Evolutionary conservation across 768 basidiomycete species (phyloP).

Genomic region (Collybiopsis confluens): DNA sequence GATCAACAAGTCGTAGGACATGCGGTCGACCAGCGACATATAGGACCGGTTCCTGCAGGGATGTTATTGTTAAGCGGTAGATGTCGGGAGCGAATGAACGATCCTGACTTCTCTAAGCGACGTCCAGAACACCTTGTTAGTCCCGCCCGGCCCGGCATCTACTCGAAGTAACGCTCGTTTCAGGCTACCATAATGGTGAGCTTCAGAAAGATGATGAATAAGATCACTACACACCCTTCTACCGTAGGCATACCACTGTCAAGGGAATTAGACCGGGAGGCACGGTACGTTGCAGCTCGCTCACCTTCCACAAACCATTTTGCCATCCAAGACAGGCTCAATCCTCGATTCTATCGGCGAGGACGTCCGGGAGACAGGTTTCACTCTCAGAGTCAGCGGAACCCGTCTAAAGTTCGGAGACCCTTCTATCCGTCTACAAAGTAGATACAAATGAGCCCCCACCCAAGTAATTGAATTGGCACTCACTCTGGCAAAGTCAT

Average conservation of each 20-base stretch:
- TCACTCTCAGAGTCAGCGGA: slow-evolving; percentile 53
- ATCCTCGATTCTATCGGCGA: slow-evolving; percentile 34
- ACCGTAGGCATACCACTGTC: slow-evolving; percentile 92
- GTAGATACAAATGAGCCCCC: neutral
- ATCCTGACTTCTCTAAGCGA: slow-evolving; percentile 76
- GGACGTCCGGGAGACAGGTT: slow-evolving; percentile 21
- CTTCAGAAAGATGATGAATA: neutral
- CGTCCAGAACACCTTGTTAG: slow-evolving; percentile 86
- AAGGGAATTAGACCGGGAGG: slow-evolving; percentile 10
- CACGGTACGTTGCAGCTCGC: slow-evolving; percentile 9
- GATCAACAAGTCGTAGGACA: slow-evolving; percentile 82
- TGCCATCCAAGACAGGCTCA: slow-evolving; percentile 35
- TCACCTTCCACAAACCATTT: slow-evolving; percentile 78
- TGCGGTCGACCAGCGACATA: slow-evolving; percentile 86
- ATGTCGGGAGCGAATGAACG: neutral
- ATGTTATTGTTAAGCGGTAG: neutral
- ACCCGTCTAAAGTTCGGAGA: slow-evolving; percentile 89
- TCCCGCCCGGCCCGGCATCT: slow-evolving; percentile 74
- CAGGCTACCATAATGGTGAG: slow-evolving; percentile 41
- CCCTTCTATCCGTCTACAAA: slow-evolving; percentile 77
- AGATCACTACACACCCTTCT: slow-evolving; percentile 54
- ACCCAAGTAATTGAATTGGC: neutral
- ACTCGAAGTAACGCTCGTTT: slow-evolving; percentile 76
- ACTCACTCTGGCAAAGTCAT: slow-evolving; percentile 91
- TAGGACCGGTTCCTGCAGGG: slow-evolving; percentile 79